Evolutionary conservation across 2,329 filamentous ascomycete species (phyloP).

Genomic region (Esteya vermicola): DNA sequence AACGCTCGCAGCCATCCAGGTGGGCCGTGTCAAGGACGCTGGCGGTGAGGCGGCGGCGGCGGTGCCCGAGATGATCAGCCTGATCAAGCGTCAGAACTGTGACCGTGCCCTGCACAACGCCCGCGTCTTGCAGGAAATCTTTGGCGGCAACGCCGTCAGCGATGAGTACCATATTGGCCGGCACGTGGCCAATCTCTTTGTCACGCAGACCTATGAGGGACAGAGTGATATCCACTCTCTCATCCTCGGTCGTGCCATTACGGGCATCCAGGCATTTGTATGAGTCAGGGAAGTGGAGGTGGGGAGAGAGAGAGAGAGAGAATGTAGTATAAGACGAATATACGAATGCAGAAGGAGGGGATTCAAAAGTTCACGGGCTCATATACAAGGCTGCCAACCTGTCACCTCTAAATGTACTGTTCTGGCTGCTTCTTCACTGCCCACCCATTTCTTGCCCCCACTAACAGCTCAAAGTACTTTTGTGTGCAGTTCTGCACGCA

Average conservation of each 20-base stretch:
- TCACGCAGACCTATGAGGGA: conserved; percentile 95
- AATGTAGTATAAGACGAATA: not conserved
- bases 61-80: conserved; percentile 83
- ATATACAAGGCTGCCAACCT: too few species aligned
- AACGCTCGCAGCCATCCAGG: conserved; percentile 78
- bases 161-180: conserved; percentile 93
- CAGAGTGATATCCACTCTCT: conserved; percentile 87
- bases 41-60: conserved; percentile 68
- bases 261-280: conserved; percentile 58
- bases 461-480: not conserved
- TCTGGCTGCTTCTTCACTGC: not conserved
- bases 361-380: too few species aligned
- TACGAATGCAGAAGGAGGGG: too few species aligned
- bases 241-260: conserved; percentile 52
- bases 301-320: not conserved
- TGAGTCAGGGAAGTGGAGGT: conserved; percentile 22
- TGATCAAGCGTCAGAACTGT: conserved; percentile 98
- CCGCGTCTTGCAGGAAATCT: conserved; percentile 77
- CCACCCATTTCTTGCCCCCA: not conserved
- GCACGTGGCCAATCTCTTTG: conserved; percentile 91
- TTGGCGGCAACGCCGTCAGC: conserved; percentile 95
- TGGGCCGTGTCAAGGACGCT: conserved; percentile 83
- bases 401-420: too few species aligned
- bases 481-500: too few species aligned
- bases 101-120: conserved; percentile 74